phyloP scores from a whole-genome alignment of 371 early-diverging fungal species.

The Mortierella sp. region DNA sequence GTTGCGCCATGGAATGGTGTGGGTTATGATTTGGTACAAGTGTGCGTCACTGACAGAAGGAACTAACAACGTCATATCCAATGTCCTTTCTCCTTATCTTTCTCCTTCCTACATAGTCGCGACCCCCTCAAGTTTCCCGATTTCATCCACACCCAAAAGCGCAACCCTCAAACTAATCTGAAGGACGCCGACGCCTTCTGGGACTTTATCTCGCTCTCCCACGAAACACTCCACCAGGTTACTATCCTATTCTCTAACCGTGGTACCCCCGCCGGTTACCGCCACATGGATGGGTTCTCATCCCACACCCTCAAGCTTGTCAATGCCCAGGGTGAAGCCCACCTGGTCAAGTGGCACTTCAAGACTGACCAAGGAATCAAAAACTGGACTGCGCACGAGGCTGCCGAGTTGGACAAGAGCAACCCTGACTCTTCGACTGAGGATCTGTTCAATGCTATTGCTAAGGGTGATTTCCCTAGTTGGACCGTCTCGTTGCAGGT shows the following conservation, averaged over 20 bases:
- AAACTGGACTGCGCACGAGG: slow-evolving; percentile 69
- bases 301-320: slow-evolving; percentile 77
- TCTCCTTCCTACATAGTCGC: slow-evolving; percentile 56
- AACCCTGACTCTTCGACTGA: slow-evolving; percentile 75
- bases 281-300: slow-evolving; percentile 77
- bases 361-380: slow-evolving; percentile 78
- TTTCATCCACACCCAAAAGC: slow-evolving; percentile 79
- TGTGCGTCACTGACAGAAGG: background rate
- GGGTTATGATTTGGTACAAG: background rate
- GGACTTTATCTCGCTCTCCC: slow-evolving; percentile 78
- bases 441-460: slow-evolving; percentile 76
- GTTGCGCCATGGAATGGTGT: too few species aligned
- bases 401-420: slow-evolving; percentile 66
- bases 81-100: background rate
- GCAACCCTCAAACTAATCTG: slow-evolving; percentile 71
- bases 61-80: slow-evolving; percentile 30
- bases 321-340: slow-evolving; percentile 66
- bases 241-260: slow-evolving; percentile 77
- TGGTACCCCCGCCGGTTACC: slow-evolving; percentile 74
- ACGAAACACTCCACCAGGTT: slow-evolving; percentile 78
- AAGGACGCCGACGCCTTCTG: slow-evolving; percentile 71
- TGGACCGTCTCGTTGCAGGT: slow-evolving; percentile 76
- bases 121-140: slow-evolving; percentile 79
- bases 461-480: slow-evolving; percentile 71
- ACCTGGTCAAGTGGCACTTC: slow-evolving; percentile 83